Percentiles rank a stretch among this genome's conserved stretches.
Evolutionary conservation across 176 grass and related monocot genomes (phyloP).

Genomic region (Aegilops sharonensis): DNA sequence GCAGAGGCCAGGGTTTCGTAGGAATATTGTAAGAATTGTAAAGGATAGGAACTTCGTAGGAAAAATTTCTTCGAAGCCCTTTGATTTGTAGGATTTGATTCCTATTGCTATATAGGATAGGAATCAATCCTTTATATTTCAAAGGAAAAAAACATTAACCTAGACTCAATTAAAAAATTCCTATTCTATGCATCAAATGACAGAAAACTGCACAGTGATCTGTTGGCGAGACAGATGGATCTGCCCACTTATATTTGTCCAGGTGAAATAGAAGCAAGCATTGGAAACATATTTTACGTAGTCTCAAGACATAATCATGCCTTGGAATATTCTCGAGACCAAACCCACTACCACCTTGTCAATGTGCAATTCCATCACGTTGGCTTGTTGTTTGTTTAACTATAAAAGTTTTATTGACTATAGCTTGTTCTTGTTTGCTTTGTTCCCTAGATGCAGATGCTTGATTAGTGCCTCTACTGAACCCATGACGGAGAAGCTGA

Average conservation of each 20-base stretch:
- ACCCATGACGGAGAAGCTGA: neutral
- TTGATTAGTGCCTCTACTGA: constrained; percentile 12
- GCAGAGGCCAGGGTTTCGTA: too few relatives aligned
- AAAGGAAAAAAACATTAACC: too few relatives aligned
- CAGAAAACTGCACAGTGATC: too few relatives aligned
- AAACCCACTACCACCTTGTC: constrained; percentile 26
- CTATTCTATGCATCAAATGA: too few relatives aligned
- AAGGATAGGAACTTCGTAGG: too few relatives aligned
- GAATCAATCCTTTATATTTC: too few relatives aligned
- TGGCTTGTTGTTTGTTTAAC: constrained; percentile 27
- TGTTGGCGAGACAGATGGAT: neutral
- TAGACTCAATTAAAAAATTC: too few relatives aligned
- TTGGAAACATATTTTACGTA: constrained; percentile 16
- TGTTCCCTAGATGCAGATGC: neutral
- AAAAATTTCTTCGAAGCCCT: too few relatives aligned
- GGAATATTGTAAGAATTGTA: too few relatives aligned
- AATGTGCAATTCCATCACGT: constrained; percentile 20
- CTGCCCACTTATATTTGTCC: constrained; percentile 7
- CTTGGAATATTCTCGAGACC: constrained; percentile 42
- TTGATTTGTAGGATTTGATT: too few relatives aligned
- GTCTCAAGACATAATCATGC: constrained; percentile 38
- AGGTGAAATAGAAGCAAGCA: constrained; percentile 18
- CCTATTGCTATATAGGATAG: too few relatives aligned
- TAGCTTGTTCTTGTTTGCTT: constrained; percentile 22
- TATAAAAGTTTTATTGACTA: neutral